Conservation (phyloP, 1,139 yeast species). For the Taiozyma sp. region DNA sequence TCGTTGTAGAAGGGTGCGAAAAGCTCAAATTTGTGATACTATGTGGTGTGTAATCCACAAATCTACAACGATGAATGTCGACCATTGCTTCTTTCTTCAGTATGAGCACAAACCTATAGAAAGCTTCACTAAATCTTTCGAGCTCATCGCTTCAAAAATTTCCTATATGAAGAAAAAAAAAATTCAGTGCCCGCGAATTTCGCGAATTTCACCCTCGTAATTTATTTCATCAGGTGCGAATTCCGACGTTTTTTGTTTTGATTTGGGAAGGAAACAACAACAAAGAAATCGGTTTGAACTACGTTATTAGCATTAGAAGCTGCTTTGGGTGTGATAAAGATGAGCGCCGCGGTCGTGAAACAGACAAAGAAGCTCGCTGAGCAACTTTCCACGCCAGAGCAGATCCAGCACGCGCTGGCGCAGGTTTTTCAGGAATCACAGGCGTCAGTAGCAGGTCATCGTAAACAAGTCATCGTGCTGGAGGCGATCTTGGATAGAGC, state of each 20-base stretch:
- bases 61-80: slow-evolving; percentile 89
- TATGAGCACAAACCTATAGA: not conserved
- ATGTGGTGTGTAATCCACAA: slow-evolving; percentile 85
- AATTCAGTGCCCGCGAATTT: not conserved
- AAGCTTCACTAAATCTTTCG: not conserved
- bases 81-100: slow-evolving; percentile 22
- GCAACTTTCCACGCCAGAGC: slow-evolving; percentile 19
- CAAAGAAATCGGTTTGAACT: not conserved
- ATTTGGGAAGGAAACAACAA: not conserved
- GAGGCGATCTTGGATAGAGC: slow-evolving; percentile 56
- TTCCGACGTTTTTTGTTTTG: slow-evolving; percentile 1
- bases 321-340: not conserved
- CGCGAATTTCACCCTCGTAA: not conserved
- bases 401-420: slow-evolving; percentile 45
- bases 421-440: slow-evolving; percentile 84
- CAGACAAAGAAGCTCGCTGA: slow-evolving; percentile 11
- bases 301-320: not conserved
- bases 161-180: not conserved
- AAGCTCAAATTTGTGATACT: slow-evolving; percentile 81
- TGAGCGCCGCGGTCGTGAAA: slow-evolving; percentile 14
- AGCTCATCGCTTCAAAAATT: not conserved
- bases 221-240: not conserved
- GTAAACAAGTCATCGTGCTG: slow-evolving; percentile 63
- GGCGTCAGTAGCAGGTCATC: slow-evolving; percentile 62
- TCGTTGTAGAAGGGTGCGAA: slow-evolving; percentile 54